Evolutionary conservation across 805 yeast species (phyloP), one percentile per base, ranked within the genome.

Genomic region (Ogataea pilisensis): DNA sequence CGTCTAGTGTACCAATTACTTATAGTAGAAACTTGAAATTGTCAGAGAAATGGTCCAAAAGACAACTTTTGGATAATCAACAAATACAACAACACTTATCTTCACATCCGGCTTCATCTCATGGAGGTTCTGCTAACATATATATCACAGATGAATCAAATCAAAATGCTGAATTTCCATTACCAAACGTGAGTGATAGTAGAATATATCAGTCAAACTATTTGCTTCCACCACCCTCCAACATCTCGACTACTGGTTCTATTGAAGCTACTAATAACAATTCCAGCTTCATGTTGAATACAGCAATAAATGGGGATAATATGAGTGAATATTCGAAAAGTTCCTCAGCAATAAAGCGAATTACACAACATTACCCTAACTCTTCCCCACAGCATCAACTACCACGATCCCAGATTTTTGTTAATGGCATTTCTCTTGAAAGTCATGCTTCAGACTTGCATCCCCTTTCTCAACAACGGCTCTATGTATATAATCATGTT

Each of bases 321-420:
- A 25, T 28, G 19, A 44, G 48, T 31, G 48, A 44, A 28, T 31
- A 37, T 29, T 44, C 44, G 8, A 42, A 44, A 33, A 28, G 31
- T 36, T 41, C 44, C 6, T 37, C 39, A 16, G 20, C 28, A 18
- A 42, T 42, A 34, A 39, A 34, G 17, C 43, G 38, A 28, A 43
- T 32, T n/a, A 34, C 25, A 9, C 38, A 34, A 14, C 41, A 37
- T 30, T 41, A 31, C 13, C 35, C 32, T 17, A 36, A 25, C 4
- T 43, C 38, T 8, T 39, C 35, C n/a, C 49, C 35, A 12, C 41
- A 38, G 3, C 44, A 38, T 6, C 43, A 34, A 22, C 41, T 35
- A 22, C 43, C 30, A 12, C n/a, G n/a, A n/a, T n/a, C n/a, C n/a
- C n/a, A n/a, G n/a, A n/a, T n/a, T n/a, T n/a, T n/a, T n/a, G n/a